Evolutionary conservation across 2,329 filamentous ascomycete genomes (phyloP), one percentile per base, ranked within the genome.

Genomic region (Gnomoniopsis smithogilvyi): DNA sequence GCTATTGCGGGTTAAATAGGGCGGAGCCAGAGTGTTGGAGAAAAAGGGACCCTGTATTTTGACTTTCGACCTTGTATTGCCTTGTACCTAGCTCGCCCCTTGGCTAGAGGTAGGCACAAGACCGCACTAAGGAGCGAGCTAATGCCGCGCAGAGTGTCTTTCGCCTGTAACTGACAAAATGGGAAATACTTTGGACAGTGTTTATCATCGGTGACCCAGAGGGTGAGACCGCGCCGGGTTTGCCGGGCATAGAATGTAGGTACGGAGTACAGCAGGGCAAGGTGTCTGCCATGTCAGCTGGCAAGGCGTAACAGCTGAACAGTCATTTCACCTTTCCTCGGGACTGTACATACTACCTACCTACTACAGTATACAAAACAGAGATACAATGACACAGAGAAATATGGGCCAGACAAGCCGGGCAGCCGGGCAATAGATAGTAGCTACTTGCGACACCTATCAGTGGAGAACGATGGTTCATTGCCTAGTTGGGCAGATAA

Each of bases 1-100:
- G 52, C 24, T 49, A 52, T 43, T 52, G 52, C 55, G 50, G 52
- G n/a, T 62, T 62, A 59, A 62, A 59, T 62, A 59, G 46, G 36
- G 22, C 26, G 33, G 49, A 15, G 22, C 21, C 3, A 46, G 45
- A 43, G 47, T 17, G 19, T 33, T 46, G 49, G 52, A 33, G 21
- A 24, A 41, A 6, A 45, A 43, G 17, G 15, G 36, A 38, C 36
- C 36, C 17, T 38, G 36, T 30, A 30, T 14, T 38, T 38, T 38
- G 36, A 30, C 3, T 38, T 38, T 38, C 6, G 36, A n/a, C 36
- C 36, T n/a, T 4, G 36, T 14, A 38, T 8, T 30, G 8, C 26
- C 26, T 30, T 30, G 26, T 30, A 30, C 8, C 26, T n/a, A n/a
- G n/a, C 26, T 30, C 26, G 4, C 4, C 26, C 26, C 26, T 30